Conservation (phyloP, 805 yeast genomes). For the Candida railenensis region DNA sequence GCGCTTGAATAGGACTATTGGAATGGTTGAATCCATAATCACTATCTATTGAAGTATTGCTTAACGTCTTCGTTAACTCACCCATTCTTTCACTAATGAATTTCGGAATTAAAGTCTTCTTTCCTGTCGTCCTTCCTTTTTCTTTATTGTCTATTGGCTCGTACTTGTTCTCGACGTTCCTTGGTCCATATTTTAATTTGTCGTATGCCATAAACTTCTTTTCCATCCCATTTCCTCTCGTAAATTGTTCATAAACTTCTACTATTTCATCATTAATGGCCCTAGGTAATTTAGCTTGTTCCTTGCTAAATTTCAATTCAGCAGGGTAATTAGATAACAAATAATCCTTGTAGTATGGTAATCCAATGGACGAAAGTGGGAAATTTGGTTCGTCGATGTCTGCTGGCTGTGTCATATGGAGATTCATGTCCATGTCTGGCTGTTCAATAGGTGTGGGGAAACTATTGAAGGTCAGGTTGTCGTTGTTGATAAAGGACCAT, state of each 20-base stretch:
- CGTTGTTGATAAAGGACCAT: slow-evolving; percentile 54
- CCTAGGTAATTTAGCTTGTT: slow-evolving; percentile 59
- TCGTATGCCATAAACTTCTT: slow-evolving; percentile 43
- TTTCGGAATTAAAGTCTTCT: slow-evolving; percentile 37
- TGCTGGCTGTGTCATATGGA: not conserved
- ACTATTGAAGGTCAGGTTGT: slow-evolving; percentile 32
- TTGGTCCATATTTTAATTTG: slow-evolving; percentile 52
- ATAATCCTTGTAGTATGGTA: slow-evolving; percentile 81
- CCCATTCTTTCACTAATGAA: slow-evolving; percentile 55
- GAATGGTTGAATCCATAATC: not conserved
- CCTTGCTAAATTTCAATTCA: slow-evolving; percentile 56
- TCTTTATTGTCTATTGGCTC: slow-evolving; percentile 27
- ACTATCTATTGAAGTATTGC: slow-evolving; percentile 7
- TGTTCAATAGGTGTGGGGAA: slow-evolving; percentile 47
- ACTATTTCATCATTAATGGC: slow-evolving; percentile 41
- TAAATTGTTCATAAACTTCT: slow-evolving; percentile 1
- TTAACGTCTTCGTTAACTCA: slow-evolving; percentile 11
- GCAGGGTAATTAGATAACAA: slow-evolving; percentile 80
- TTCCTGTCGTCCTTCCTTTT: slow-evolving; percentile 10
- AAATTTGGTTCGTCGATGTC: slow-evolving; percentile 15
- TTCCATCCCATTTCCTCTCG: slow-evolving; percentile 10
- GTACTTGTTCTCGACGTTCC: slow-evolving; percentile 49
- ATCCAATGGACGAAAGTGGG: slow-evolving; percentile 65
- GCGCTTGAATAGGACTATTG: not conserved
- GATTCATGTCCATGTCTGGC: slow-evolving; percentile 40